Base-by-base conservation (phyloP, 768 basidiomycete species). In the Suillus bovinus region DNA sequence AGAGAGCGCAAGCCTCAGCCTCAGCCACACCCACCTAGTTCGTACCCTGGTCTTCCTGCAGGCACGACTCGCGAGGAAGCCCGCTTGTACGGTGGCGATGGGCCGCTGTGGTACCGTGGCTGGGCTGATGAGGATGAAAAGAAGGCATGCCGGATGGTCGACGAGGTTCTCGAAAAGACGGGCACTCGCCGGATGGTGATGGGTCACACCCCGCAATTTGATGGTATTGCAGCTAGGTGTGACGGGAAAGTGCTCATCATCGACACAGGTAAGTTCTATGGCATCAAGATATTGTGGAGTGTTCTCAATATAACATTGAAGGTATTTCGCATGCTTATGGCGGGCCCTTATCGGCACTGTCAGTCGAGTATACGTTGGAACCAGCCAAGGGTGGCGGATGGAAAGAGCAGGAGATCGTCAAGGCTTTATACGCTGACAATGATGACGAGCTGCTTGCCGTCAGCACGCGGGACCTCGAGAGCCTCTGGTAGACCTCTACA, bases 241-340 rank as follows among this genome's bases (percentile, higher is more conserved):
- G 81, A 86, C 42, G 95, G 93, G n/a, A 94, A 91, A 68, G 86
- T 98, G 49, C 89, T 99, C 67, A 91, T 99, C 63, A 98, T 99
- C 57, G 96, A 99, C 71, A 99, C 96, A 0, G 94, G 92, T 88
- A 54, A 56, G 75, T 64, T 64, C 58, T 58, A 14, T 38, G 22
- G n/a, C 17, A 29, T 41, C 3, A 8, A 2, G 9, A 17, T 16
- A 17, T 22, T 59, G 39, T n/a, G 29, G 20, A 34, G 38, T 61
- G n/a, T 63, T 63, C n/a, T 64, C 69, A 31, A 69, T 33, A 42
- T 31, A 33, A 27, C 9, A 52, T 10, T 47, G 38, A 64, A 90
- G 91, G 94, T n/a, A 96, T 96, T 56, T 95, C 94, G 5, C 92
- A 91, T 71, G 96, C 96, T 2, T 98, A 97, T 68, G 95, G 93